Conservation (phyloP, 2,329 filamentous ascomycete species). For the Capronia coronata region DNA sequence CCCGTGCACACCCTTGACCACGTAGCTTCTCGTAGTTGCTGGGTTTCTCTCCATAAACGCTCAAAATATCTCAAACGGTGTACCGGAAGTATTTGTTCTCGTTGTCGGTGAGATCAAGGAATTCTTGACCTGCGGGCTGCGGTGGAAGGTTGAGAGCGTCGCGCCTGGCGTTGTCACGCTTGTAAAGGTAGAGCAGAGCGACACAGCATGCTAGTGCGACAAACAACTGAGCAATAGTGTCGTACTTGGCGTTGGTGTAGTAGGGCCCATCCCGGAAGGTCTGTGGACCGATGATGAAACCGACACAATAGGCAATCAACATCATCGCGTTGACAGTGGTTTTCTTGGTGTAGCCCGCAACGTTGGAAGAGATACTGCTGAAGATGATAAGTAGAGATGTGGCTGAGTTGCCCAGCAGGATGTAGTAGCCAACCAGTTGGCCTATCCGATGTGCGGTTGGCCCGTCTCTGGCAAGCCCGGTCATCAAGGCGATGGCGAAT, state of each 20-base stretch:
- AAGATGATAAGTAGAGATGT: conserved; percentile 49
- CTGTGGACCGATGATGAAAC: conserved; percentile 48
- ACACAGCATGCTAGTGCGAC: neutral
- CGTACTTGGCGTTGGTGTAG: conserved; percentile 46
- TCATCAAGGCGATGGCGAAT: conserved; percentile 46
- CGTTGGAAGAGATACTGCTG: conserved; percentile 48
- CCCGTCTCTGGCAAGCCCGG: conserved; percentile 44
- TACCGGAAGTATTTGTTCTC: conserved; percentile 34
- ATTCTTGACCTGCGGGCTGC: conserved; percentile 12
- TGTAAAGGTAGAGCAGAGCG: conserved; percentile 41
- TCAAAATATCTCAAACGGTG: too few species aligned
- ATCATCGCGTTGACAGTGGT: conserved; percentile 47
- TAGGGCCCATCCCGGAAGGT: conserved; percentile 49
- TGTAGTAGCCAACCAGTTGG: conserved; percentile 50
- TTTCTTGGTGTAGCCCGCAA: conserved; percentile 53
- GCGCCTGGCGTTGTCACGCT: conserved; percentile 46
- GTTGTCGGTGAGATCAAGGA: conserved; percentile 35
- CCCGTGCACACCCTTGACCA: too few species aligned
- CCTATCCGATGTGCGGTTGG: conserved; percentile 51
- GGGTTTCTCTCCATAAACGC: too few species aligned
- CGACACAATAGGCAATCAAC: conserved; percentile 50
- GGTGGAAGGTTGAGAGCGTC: conserved; percentile 36
- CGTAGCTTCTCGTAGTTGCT: too few species aligned
- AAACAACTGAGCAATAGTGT: conserved; percentile 31
- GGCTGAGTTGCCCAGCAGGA: conserved; percentile 51